Conservation (phyloP, 441 rosid species). For the Hura crepitans region DNA sequence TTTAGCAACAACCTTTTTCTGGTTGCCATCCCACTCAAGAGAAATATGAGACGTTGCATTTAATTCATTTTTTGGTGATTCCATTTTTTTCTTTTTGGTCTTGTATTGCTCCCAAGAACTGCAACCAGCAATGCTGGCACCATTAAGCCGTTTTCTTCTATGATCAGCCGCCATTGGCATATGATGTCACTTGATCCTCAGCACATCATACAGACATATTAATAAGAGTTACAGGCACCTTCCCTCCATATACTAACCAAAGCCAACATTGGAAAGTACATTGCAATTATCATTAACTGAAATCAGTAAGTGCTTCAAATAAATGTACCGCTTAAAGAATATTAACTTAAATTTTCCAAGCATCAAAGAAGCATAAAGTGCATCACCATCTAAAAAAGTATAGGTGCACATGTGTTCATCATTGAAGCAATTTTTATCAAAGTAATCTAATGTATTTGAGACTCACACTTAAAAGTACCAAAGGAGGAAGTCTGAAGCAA, state of each 20-base stretch:
- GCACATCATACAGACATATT: slow-evolving; percentile 22
- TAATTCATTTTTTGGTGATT: slow-evolving; percentile 39
- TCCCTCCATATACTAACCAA: slow-evolving; percentile 31
- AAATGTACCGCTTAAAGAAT: neutral
- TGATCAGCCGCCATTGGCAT: slow-evolving; percentile 82
- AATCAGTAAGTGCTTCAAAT: neutral
- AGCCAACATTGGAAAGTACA: slow-evolving; percentile 17
- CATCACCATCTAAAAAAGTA: neutral
- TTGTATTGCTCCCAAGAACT: slow-evolving; percentile 54
- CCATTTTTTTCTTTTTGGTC: slow-evolving; percentile 61
- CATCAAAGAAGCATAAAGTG: neutral
- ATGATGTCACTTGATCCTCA: slow-evolving; percentile 30
- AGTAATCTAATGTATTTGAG: neutral
- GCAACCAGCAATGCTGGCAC: slow-evolving; percentile 50
- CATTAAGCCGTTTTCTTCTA: slow-evolving; percentile 66
- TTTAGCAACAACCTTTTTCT: slow-evolving; percentile 65
- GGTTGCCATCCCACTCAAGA: slow-evolving; percentile 74
- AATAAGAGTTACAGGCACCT: slow-evolving; percentile 22
- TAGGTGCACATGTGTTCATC: no score
- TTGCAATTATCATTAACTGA: slow-evolving; percentile 10
- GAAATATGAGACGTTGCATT: slow-evolving; percentile 60
- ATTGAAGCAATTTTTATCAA: neutral
- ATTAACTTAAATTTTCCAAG: neutral
- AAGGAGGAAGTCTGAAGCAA: neutral
- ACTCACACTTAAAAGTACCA: neutral